Conservation (phyloP, 2,329 filamentous ascomycete genomes). For the Nigrograna mackinnonii region DNA sequence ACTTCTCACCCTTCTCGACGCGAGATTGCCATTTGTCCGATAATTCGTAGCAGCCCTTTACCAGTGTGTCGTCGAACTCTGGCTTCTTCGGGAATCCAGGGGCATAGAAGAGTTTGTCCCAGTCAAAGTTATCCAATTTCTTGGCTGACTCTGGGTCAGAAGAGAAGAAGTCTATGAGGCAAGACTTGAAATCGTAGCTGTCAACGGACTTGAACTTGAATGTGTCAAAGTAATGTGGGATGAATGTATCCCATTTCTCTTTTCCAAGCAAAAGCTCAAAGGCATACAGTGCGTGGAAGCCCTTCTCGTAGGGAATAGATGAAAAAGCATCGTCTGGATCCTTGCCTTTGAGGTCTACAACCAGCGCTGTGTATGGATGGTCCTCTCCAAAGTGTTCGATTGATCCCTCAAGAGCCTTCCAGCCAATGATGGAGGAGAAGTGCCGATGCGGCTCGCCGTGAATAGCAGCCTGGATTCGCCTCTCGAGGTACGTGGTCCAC, state of each 20-base stretch:
- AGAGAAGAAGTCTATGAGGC: conserved; percentile 82
- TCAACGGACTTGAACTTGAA: conserved; percentile 88
- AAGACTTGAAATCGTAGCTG: conserved; percentile 91
- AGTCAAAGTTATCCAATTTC: conserved; percentile 76
- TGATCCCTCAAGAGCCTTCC: conserved; percentile 84
- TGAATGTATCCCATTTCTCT: conserved; percentile 91
- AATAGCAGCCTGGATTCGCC: conserved; percentile 74
- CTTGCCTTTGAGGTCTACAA: conserved; percentile 83
- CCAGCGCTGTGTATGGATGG: conserved; percentile 91
- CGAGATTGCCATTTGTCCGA: conserved; percentile 77
- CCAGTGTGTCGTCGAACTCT: conserved; percentile 84
- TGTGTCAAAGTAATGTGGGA: conserved; percentile 88
- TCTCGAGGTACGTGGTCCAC: conserved; percentile 95
- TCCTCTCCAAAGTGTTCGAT: conserved; percentile 78
- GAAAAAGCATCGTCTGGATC: conserved; percentile 97
- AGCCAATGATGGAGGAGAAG: conserved; percentile 95
- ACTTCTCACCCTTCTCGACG: conserved; percentile 31
- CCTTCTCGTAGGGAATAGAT: conserved; percentile 92
- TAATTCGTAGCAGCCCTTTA: conserved; percentile 81
- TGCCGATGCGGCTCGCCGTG: conserved; percentile 87
- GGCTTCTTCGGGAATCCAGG: conserved; percentile 90
- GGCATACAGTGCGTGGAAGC: conserved; percentile 90
- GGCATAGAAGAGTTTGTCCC: conserved; percentile 87
- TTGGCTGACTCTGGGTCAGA: conserved; percentile 63
- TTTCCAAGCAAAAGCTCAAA: conserved; percentile 85